Evolutionary conservation across 305 asterid genomes (phyloP).

Genomic region (Withania somnifera): DNA sequence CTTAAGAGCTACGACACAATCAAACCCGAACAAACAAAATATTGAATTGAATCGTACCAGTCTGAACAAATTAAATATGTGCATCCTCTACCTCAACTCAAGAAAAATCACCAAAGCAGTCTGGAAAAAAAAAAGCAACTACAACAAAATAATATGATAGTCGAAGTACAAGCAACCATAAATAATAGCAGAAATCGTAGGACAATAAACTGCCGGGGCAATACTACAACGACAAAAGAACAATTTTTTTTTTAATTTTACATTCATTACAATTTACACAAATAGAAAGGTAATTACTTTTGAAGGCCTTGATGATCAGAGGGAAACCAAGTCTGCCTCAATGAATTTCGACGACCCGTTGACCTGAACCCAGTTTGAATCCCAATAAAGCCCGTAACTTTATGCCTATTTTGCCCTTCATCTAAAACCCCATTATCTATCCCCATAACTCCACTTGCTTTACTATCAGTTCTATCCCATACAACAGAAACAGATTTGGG

Average conservation of each 20-base stretch:
- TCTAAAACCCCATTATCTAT: conserved; percentile 10
- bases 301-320: conserved; percentile 68
- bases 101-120: too few species aligned
- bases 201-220: too few species aligned
- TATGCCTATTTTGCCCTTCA: conserved; percentile 52
- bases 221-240: background rate
- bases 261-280: background rate
- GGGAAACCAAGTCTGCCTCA: conserved; percentile 93
- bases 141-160: background rate
- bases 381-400: conserved; percentile 93
- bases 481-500: conserved; percentile 65
- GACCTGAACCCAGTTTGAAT: conserved; percentile 88
- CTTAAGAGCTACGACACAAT: too few species aligned
- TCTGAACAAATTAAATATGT: too few species aligned
- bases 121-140: too few species aligned
- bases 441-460: background rate
- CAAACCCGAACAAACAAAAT: too few species aligned
- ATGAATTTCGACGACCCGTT: conserved; percentile 56
- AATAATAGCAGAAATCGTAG: too few species aligned
- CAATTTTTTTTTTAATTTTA: background rate
- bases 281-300: conserved; percentile 31
- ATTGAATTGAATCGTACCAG: too few species aligned
- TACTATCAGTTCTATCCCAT: conserved; percentile 55
- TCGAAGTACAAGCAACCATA: too few species aligned
- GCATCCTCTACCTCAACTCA: too few species aligned